Conservation (phyloP, 2,329 filamentous ascomycete species). For the Sporothrix euskadiensis region DNA sequence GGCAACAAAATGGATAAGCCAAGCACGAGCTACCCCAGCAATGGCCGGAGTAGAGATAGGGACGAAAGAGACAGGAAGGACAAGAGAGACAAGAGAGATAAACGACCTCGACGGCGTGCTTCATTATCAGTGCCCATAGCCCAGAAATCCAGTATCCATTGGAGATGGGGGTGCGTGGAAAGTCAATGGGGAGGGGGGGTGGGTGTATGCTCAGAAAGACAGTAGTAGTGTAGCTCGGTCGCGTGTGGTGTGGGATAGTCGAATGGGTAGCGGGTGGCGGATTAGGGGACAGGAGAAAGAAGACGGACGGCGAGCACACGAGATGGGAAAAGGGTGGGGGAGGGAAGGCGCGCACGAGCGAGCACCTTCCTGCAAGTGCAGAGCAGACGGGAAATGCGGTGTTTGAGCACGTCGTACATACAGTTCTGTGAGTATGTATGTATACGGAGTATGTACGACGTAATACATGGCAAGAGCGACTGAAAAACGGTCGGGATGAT, state of each 20-base stretch:
- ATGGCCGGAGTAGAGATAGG: not conserved
- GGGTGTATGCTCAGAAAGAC: not conserved
- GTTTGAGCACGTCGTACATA: not conserved
- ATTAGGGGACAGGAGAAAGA: not conserved
- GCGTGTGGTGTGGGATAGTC: conserved; percentile 12
- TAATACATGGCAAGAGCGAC: not conserved
- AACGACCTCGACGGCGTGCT: not conserved
- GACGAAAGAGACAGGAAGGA: not conserved
- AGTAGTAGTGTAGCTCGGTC: not conserved
- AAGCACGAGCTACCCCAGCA: conserved; percentile 22
- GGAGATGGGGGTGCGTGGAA: not conserved
- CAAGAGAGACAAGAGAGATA: not conserved
- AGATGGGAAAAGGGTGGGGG: not conserved
- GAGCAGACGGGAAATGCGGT: not conserved
- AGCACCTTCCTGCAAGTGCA: conserved; percentile 3
- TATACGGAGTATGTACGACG: not conserved
- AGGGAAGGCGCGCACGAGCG: not conserved
- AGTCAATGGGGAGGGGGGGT: not conserved
- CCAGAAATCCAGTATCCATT: conserved; percentile 7
- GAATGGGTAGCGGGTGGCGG: not conserved
- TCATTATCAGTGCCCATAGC: conserved; percentile 3
- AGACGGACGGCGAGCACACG: not conserved
- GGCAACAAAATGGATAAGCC: conserved; percentile 13
- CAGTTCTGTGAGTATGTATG: too few relatives aligned
- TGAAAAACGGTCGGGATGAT: not conserved